Evolutionary conservation across 176 grass and related monocot genomes (phyloP).

Genomic region (bread wheat (Triticum aestivum)): DNA sequence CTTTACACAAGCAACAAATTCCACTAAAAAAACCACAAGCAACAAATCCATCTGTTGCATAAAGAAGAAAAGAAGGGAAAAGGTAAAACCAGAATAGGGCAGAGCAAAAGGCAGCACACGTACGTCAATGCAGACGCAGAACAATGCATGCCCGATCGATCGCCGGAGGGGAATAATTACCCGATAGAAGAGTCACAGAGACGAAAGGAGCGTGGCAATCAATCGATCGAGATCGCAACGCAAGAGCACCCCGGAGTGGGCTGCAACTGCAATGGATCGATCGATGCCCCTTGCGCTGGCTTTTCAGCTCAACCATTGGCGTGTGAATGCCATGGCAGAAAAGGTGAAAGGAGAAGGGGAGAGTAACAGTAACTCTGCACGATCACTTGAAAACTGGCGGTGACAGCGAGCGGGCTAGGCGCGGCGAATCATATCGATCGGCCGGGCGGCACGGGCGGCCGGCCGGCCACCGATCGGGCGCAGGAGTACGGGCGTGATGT

Average conservation of each 20-base stretch:
- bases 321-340: conserved; percentile 50
- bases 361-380: neutral
- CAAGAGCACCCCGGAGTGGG: conserved; percentile 19
- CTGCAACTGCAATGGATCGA: conserved; percentile 17
- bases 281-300: neutral
- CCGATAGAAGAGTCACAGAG: conserved; percentile 42
- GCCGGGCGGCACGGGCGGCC: conserved; percentile 9
- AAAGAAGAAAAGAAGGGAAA: neutral
- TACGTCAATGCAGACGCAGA: conserved; percentile 19
- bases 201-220: conserved; percentile 33
- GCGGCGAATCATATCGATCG: conserved; percentile 11
- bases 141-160: neutral
- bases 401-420: neutral
- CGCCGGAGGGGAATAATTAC: conserved; percentile 27
- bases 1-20: neutral
- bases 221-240: conserved; percentile 27
- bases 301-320: conserved; percentile 29
- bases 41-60: neutral
- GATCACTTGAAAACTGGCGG: neutral
- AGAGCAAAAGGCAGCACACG: conserved; percentile 1
- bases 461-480: conserved; percentile 7
- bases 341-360: neutral
- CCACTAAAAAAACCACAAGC: no score
- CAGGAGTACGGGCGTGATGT: conserved; percentile 25
- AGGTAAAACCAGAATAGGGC: neutral